Evolutionary conservation across 352 stramenopile species (phyloP).

Genomic region (Globisporangium uncinulatum): DNA sequence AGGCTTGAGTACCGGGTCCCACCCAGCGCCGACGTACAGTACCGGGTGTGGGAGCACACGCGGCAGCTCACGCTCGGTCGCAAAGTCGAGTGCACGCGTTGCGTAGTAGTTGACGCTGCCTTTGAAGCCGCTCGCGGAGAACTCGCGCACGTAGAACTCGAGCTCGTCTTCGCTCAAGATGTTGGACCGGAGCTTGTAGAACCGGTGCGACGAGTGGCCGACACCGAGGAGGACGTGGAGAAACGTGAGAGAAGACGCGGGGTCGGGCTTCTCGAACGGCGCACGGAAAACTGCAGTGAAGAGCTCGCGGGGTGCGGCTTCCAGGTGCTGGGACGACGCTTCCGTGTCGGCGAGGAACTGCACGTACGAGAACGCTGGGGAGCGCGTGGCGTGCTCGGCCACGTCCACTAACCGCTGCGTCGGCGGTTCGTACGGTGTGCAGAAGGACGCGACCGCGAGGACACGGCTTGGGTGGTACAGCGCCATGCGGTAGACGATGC

Average conservation of each 20-base stretch:
- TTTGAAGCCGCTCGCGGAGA: slow-evolving; percentile 31
- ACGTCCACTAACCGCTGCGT: slow-evolving; percentile 27
- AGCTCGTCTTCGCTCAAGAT: slow-evolving; percentile 39
- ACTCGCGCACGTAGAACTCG: slow-evolving; percentile 39
- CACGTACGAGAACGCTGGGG: slow-evolving; percentile 38
- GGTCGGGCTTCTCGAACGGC: slow-evolving; percentile 14
- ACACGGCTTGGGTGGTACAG: slow-evolving; percentile 53
- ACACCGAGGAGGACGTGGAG: slow-evolving; percentile 20
- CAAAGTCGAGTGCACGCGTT: slow-evolving; percentile 37
- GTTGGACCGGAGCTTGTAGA: slow-evolving; percentile 31
- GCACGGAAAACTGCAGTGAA: slow-evolving; percentile 35
- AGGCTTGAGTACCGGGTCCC: slow-evolving; percentile 41
- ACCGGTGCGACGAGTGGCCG: slow-evolving; percentile 17
- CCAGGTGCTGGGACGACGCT: slow-evolving; percentile 25
- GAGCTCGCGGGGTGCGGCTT: slow-evolving; percentile 22
- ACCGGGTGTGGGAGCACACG: slow-evolving; percentile 28
- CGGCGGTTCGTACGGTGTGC: slow-evolving; percentile 44
- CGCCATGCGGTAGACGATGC: slow-evolving; percentile 46
- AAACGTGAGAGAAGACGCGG: slow-evolving; percentile 15
- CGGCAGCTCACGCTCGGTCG: slow-evolving; percentile 27
- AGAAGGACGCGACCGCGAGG: slow-evolving; percentile 43
- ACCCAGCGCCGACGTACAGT: slow-evolving; percentile 31
- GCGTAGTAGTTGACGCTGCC: slow-evolving; percentile 31
- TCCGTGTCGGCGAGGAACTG: slow-evolving; percentile 28
- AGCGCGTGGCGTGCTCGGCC: slow-evolving; percentile 19